phyloP scores from a whole-genome alignment of 169 alveolate species.

The Eimeria nieschulzi region DNA sequence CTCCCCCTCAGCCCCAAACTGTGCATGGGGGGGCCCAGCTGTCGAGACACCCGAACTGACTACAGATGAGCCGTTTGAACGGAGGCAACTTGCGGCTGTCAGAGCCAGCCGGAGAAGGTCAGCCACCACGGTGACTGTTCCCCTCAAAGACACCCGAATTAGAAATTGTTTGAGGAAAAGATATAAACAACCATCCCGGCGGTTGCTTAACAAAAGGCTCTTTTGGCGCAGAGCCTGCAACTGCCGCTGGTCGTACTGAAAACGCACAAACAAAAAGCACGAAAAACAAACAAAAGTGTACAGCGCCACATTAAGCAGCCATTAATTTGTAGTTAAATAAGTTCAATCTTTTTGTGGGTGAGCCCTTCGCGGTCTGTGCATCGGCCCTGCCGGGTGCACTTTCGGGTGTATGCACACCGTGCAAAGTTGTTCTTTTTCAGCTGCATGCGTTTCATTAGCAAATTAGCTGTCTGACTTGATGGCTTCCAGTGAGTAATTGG shows the following conservation, averaged over 20 bases:
- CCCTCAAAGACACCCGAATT: conserved; percentile 31
- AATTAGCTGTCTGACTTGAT: conserved; percentile 17
- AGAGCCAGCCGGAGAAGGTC: conserved; percentile 51
- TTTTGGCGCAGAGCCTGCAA: conserved; percentile 60
- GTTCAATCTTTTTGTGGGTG: too few relatives aligned
- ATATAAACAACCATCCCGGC: conserved; percentile 41
- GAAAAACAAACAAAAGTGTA: too few relatives aligned
- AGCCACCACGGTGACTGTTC: conserved; percentile 47
- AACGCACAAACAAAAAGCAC: not conserved
- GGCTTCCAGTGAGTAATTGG: conserved; percentile 45
- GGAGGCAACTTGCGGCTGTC: conserved; percentile 43
- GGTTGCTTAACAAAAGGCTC: conserved; percentile 60
- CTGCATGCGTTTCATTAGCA: too few relatives aligned
- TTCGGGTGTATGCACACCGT: too few relatives aligned
- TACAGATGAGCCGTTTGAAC: not conserved
- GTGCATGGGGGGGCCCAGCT: not conserved
- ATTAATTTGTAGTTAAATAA: too few relatives aligned
- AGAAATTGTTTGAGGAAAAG: conserved; percentile 40
- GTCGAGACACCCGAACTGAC: conserved; percentile 5
- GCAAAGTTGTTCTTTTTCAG: too few relatives aligned
- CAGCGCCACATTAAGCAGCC: too few relatives aligned
- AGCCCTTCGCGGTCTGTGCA: too few relatives aligned
- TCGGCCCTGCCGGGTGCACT: too few relatives aligned
- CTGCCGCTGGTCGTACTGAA: conserved; percentile 63
- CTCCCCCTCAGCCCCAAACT: not conserved